phyloP scores from a whole-genome alignment of 441 rosid genomes.

The Euphorbia celastroides region DNA sequence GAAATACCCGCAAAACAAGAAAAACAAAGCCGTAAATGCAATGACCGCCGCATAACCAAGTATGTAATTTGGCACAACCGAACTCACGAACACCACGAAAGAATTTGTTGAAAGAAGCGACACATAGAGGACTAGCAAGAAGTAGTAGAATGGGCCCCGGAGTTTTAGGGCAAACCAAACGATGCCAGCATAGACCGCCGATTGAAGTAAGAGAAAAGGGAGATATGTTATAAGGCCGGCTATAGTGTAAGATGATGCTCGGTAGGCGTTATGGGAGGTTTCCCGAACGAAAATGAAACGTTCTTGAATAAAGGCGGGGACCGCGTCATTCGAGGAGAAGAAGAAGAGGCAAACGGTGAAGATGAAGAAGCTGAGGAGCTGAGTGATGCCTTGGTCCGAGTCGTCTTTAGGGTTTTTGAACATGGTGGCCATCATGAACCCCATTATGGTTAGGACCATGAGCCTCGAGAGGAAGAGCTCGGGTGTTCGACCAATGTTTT shows the following conservation, averaged over 20 bases:
- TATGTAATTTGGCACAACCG: conserved; percentile 59
- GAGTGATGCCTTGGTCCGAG: conserved; percentile 46
- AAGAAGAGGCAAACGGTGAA: conserved; percentile 60
- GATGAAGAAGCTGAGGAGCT: conserved; percentile 53
- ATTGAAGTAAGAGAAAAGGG: conserved; percentile 52
- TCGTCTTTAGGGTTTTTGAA: conserved; percentile 35
- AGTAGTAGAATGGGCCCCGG: conserved; percentile 44
- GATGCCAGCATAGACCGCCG: conserved; percentile 45
- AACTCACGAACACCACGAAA: conserved; percentile 63
- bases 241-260: conserved; percentile 60
- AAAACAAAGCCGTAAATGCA: conserved; percentile 62
- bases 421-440: conserved; percentile 69
- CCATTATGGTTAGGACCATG: conserved; percentile 55
- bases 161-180: conserved; percentile 55
- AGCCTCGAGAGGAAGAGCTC: conserved; percentile 68
- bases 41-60: conserved; percentile 63
- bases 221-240: conserved; percentile 57
- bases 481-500: conserved; percentile 51
- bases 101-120: conserved; percentile 67
- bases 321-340: conserved; percentile 67
- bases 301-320: conserved; percentile 69
- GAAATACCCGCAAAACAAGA: conserved; percentile 67
- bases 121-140: conserved; percentile 48
- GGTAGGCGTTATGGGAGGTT: conserved; percentile 57
- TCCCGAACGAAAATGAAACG: conserved; percentile 57